phyloP scores from a whole-genome alignment of 805 yeast species.

The Saccharomycopsis microspora region DNA sequence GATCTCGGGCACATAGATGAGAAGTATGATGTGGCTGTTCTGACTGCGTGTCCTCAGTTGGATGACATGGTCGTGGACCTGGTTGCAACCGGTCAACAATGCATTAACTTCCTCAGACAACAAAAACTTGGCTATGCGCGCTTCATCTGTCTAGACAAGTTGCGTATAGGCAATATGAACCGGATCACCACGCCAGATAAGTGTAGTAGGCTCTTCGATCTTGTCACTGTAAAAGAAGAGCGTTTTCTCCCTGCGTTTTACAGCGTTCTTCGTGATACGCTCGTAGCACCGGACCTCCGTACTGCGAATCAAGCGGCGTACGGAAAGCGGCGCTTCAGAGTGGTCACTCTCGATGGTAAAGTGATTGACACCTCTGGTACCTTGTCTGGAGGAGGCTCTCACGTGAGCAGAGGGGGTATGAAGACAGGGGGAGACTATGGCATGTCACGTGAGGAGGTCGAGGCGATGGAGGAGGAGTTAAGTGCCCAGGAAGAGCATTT shows the following conservation, averaged over 20 bases:
- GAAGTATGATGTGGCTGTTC: constrained; percentile 82
- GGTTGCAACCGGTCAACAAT: constrained; percentile 57
- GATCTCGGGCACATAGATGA: constrained; percentile 87
- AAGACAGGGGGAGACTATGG: constrained; percentile 21
- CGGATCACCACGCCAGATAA: constrained; percentile 54
- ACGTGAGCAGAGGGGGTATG: constrained; percentile 69
- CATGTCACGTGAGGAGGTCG: constrained; percentile 45
- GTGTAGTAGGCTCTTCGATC: constrained; percentile 76
- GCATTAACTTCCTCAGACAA: constrained; percentile 74
- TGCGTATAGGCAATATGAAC: constrained; percentile 47
- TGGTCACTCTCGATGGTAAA: constrained; percentile 88
- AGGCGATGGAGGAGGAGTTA: constrained; percentile 40
- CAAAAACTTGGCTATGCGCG: constrained; percentile 82
- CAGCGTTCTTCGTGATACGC: constrained; percentile 74
- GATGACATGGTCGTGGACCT: constrained; percentile 90
- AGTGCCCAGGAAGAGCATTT: constrained; percentile 41
- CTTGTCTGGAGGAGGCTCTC: constrained; percentile 90
- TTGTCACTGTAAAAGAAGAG: constrained; percentile 54
- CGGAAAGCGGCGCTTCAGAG: constrained; percentile 70
- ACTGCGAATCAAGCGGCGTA: constrained; percentile 87
- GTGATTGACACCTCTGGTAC: constrained; percentile 90
- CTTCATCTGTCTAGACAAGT: constrained; percentile 68
- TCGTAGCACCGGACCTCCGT: constrained; percentile 67
- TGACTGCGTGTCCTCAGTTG: constrained; percentile 86
- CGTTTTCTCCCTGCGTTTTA: constrained; percentile 82